Evolutionary conservation across 2,329 filamentous ascomycete genomes (phyloP).

Genomic region (Ophiocordyceps camponoti-saundersi): DNA sequence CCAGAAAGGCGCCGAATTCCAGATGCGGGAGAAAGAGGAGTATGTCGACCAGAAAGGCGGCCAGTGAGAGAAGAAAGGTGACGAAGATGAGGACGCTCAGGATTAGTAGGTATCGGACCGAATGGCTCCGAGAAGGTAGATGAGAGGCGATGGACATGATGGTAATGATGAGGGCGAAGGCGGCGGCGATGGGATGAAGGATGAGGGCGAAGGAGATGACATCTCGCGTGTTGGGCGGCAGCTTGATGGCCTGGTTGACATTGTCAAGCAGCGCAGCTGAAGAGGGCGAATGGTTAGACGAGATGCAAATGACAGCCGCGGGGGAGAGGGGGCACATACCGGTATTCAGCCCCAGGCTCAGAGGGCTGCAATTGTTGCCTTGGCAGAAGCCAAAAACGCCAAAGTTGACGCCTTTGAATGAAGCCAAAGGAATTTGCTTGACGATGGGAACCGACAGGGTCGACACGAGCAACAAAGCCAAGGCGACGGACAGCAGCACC

Average conservation of each 20-base stretch:
- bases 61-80: slow-evolving; percentile 64
- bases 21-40: slow-evolving; percentile 88
- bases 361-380: slow-evolving; percentile 43
- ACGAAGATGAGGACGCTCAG: slow-evolving; percentile 77
- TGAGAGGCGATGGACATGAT: slow-evolving; percentile 66
- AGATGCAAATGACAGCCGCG: not conserved
- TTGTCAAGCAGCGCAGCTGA: slow-evolving; percentile 10
- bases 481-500: slow-evolving; percentile 69
- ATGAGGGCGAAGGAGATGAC: slow-evolving; percentile 79
- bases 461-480: slow-evolving; percentile 69
- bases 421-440: slow-evolving; percentile 66
- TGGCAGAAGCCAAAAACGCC: slow-evolving; percentile 87
- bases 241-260: slow-evolving; percentile 32
- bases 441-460: slow-evolving; percentile 87
- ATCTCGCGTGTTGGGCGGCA: slow-evolving; percentile 32
- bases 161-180: slow-evolving; percentile 74
- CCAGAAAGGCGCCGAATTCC: slow-evolving; percentile 87
- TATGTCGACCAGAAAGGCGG: slow-evolving; percentile 87
- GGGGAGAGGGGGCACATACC: slow-evolving; percentile 33
- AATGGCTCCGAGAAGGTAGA: slow-evolving; percentile 76
- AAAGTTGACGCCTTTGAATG: slow-evolving; percentile 61
- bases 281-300: not conserved
- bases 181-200: slow-evolving; percentile 77
- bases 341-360: slow-evolving; percentile 73
- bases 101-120: slow-evolving; percentile 68